These are phyloP conservation scores for Mycena chlorophos DNA, from an alignment of 768 basidiomycete genomes.

Conservation along the genomic window DNA sequence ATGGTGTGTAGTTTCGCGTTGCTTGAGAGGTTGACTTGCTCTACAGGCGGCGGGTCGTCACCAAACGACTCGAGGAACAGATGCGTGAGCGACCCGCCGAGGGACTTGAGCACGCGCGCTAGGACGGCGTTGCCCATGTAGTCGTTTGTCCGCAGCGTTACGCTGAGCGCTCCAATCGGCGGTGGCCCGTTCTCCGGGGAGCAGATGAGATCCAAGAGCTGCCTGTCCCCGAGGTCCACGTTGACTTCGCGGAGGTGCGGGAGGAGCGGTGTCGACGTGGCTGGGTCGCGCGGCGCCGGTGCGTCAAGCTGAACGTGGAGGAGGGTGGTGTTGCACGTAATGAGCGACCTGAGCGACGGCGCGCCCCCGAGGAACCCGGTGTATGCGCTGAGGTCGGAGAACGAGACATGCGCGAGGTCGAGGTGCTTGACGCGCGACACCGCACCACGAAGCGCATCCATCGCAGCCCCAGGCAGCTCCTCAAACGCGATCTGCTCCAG, in stretches of 20 bases:
- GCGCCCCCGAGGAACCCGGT: conserved; percentile 1
- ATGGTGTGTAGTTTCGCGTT: too few species aligned
- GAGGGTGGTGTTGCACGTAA: background rate
- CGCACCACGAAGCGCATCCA: background rate
- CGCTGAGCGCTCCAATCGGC: conserved; percentile 4
- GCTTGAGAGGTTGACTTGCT: too few species aligned
- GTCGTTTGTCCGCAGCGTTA: background rate
- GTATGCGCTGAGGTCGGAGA: background rate
- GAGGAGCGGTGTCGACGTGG: conserved; percentile 1
- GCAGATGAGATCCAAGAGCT: conserved; percentile 3
- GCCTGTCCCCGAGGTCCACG: background rate
- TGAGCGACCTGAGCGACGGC: conserved; percentile 3
- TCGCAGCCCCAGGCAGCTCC: conserved; percentile 1
- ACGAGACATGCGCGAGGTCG: conserved; percentile 7
- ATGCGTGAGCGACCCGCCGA: conserved; percentile 7
- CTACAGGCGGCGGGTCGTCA: background rate
- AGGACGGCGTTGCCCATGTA: background rate
- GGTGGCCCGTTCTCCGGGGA: conserved; percentile 1
- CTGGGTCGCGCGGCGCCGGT: background rate
- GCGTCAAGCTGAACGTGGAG: background rate
- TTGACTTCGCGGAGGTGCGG: conserved; percentile 6
- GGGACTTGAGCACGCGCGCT: background rate
- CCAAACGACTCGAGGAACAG: conserved; percentile 1
- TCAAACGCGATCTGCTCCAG: conserved; percentile 4
- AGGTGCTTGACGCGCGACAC: background rate